These are phyloP conservation scores for Triticum urartu DNA, from an alignment of 176 grass and related monocot species.

Conservation along the genomic window DNA sequence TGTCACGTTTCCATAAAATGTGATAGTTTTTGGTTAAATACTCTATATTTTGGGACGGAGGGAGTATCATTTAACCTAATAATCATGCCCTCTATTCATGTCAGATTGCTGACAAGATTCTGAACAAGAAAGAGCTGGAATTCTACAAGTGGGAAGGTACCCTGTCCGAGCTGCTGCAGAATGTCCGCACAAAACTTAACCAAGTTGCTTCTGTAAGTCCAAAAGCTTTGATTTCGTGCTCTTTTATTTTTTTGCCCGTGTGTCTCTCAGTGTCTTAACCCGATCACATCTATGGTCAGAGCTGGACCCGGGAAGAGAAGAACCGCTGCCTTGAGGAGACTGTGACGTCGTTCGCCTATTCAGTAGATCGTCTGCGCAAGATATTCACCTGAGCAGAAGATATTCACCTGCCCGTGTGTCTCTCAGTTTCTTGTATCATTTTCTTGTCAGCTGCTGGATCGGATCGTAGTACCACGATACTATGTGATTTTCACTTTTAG, in stretches of 20 bases:
- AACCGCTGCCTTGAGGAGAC: conserved; percentile 87
- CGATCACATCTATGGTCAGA: conserved; percentile 17
- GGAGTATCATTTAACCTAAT: background rate
- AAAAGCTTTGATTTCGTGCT: background rate
- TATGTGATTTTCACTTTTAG: background rate
- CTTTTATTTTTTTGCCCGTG: background rate
- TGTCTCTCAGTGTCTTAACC: background rate
- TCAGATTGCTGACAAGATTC: conserved; percentile 89
- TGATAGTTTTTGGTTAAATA: too few species aligned
- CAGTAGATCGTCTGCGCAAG: conserved; percentile 54
- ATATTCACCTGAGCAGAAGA: conserved; percentile 19
- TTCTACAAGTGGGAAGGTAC: conserved; percentile 95
- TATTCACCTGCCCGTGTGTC: background rate
- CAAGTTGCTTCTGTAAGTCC: conserved; percentile 65
- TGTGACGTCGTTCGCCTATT: conserved; percentile 72
- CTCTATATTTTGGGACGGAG: background rate
- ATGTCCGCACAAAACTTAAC: conserved; percentile 77
- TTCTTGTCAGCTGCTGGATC: background rate
- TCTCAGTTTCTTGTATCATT: background rate
- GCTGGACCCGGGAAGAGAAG: conserved; percentile 85
- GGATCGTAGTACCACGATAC: background rate
- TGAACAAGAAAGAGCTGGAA: conserved; percentile 88
- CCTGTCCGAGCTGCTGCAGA: conserved; percentile 78
- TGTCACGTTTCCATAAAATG: too few species aligned
- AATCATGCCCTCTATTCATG: background rate